phyloP scores from a whole-genome alignment of 2,329 filamentous ascomycete genomes.

The Penicillium sp. region DNA sequence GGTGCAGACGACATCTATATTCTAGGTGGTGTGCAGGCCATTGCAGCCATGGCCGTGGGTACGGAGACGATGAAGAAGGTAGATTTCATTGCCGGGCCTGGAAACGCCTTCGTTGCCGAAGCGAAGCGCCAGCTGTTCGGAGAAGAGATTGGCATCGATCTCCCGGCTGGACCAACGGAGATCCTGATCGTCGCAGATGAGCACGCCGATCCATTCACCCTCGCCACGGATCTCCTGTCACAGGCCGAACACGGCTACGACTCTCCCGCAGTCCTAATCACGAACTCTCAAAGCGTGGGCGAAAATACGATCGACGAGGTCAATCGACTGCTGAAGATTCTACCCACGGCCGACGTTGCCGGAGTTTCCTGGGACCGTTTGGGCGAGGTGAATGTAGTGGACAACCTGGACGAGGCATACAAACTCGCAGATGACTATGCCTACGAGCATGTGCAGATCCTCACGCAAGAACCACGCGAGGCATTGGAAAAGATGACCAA shows the following conservation, averaged over 20 bases:
- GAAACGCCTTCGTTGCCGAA: constrained; percentile 56
- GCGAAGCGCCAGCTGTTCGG: constrained; percentile 56
- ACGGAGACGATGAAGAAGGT: constrained; percentile 51
- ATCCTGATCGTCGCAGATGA: constrained; percentile 52
- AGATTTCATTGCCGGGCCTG: constrained; percentile 54
- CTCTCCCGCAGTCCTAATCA: constrained; percentile 52
- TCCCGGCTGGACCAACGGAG: constrained; percentile 56
- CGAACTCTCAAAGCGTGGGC: constrained; percentile 44
- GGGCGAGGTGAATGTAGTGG: constrained; percentile 49
- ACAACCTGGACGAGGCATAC: constrained; percentile 45
- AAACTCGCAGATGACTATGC: constrained; percentile 49
- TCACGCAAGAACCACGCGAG: constrained; percentile 48
- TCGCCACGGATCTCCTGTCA: constrained; percentile 49
- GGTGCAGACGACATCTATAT: constrained; percentile 54
- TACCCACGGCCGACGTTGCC: constrained; percentile 48
- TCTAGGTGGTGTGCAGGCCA: constrained; percentile 53
- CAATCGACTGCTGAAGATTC: constrained; percentile 39
- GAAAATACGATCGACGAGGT: constrained; percentile 39
- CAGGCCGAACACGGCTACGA: constrained; percentile 56
- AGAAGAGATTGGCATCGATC: constrained; percentile 52
- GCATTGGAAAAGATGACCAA: constrained; percentile 53
- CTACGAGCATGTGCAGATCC: constrained; percentile 53
- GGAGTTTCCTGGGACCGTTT: constrained; percentile 46
- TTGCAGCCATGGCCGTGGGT: constrained; percentile 53
- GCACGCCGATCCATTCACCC: constrained; percentile 45